Evolutionary conservation across 1,284 basidiomycete species (phyloP).

Genomic region (Cryptococcus hybrid): DNA sequence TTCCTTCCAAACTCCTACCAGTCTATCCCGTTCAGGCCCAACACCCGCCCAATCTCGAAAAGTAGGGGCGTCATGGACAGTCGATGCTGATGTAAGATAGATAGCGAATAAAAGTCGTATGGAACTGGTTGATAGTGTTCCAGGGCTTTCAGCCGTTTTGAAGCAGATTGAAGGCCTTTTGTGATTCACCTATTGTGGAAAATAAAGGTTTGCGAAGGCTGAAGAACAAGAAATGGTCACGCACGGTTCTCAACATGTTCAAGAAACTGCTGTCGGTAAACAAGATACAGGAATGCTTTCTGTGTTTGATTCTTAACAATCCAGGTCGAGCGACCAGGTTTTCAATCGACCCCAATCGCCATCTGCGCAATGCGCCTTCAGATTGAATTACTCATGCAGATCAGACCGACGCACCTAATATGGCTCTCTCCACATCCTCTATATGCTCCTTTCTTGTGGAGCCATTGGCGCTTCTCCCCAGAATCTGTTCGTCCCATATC

Average conservation of each 20-base stretch:
- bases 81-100: conserved; percentile 53
- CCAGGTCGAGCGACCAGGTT: conserved; percentile 45
- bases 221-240: conserved; percentile 4
- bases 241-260: conserved; percentile 54
- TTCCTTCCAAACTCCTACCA: conserved; percentile 48
- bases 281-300: conserved; percentile 52
- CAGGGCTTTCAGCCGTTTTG: conserved; percentile 53
- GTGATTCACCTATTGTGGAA: conserved; percentile 27
- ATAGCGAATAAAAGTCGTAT: conserved; percentile 53
- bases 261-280: conserved; percentile 49
- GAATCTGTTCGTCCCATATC: conserved; percentile 8
- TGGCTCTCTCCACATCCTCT: conserved; percentile 49
- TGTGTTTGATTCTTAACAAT: conserved; percentile 50
- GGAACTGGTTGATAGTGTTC: conserved; percentile 56
- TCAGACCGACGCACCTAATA: conserved; percentile 35
- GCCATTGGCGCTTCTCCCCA: conserved; percentile 32
- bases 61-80: conserved; percentile 54
- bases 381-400: neutral
- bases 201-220: neutral
- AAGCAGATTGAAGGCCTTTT: conserved; percentile 54
- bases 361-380: neutral
- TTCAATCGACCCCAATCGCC: conserved; percentile 41
- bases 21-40: conserved; percentile 43
- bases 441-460: conserved; percentile 42
- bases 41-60: conserved; percentile 54